A percentile compares a stretch with the other conserved stretches of the same genome.
phyloP scores from a whole-genome alignment of 1,284 basidiomycete species.

The Taiwanofungus camphoratus region DNA sequence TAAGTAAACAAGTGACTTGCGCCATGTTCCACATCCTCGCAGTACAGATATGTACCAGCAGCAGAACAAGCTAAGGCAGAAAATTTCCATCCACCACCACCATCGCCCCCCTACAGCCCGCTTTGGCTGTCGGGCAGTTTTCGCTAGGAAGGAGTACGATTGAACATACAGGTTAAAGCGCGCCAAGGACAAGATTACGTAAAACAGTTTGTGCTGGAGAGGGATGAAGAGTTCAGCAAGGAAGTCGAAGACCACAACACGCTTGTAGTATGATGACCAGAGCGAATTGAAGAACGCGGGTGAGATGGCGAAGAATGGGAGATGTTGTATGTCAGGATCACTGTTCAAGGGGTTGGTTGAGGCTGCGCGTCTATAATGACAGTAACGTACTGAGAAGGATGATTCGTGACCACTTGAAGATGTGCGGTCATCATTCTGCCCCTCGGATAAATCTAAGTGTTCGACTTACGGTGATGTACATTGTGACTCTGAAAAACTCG shows the following conservation, averaged over 20 bases:
- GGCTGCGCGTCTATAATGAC: slow-evolving; percentile 9
- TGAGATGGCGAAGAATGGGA: slow-evolving; percentile 95
- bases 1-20: slow-evolving; percentile 60
- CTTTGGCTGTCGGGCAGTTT: slow-evolving; percentile 53
- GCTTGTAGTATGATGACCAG: slow-evolving; percentile 95
- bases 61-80: slow-evolving; percentile 73
- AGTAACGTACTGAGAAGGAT: slow-evolving; percentile 82
- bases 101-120: slow-evolving; percentile 59
- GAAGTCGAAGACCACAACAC: slow-evolving; percentile 77
- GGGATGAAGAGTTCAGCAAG: slow-evolving; percentile 65
- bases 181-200: slow-evolving; percentile 85
- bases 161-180: slow-evolving; percentile 95
- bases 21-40: slow-evolving; percentile 63
- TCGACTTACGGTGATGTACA: slow-evolving; percentile 79
- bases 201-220: slow-evolving; percentile 91
- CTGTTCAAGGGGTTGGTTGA: too few relatives aligned
- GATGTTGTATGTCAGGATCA: slow-evolving; percentile 93
- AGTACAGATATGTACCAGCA: slow-evolving; percentile 70
- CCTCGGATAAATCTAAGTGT: slow-evolving; percentile 2
- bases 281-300: slow-evolving; percentile 80
- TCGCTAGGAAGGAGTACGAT: slow-evolving; percentile 77
- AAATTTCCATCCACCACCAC: slow-evolving; percentile 70
- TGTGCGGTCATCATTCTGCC: neutral
- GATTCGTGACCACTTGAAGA: slow-evolving; percentile 84
- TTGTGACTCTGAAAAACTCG: slow-evolving; percentile 78